Evolutionary conservation across 164 flowering plant genomes (phyloP).

Genomic region (Berberis vulgaris): DNA sequence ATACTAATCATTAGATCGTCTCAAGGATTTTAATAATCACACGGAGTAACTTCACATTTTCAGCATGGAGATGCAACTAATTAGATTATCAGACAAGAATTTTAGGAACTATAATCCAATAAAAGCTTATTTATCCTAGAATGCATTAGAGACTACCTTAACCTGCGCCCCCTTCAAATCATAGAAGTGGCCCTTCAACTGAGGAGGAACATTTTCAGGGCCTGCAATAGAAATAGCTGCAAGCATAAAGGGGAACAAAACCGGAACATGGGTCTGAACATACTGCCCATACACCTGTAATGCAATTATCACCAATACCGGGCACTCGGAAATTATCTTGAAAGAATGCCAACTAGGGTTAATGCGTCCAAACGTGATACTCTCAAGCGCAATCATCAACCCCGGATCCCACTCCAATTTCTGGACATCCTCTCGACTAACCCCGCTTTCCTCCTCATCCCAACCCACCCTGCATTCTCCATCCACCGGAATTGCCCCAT

Average conservation of each 20-base stretch:
- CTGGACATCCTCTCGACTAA: neutral
- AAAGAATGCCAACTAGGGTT: constrained; percentile 89
- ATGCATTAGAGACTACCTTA: constrained; percentile 41
- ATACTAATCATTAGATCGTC: too few species aligned
- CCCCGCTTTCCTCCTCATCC: neutral
- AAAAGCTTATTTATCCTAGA: neutral
- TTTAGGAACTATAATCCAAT: too few species aligned
- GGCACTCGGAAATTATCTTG: constrained; percentile 91
- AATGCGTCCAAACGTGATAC: constrained; percentile 41
- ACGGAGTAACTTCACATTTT: too few species aligned
- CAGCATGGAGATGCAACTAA: too few species aligned
- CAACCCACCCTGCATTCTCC: constrained; percentile 11
- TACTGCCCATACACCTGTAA: constrained; percentile 81
- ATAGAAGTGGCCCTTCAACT: constrained; percentile 64
- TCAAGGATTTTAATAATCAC: too few species aligned
- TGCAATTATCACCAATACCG: constrained; percentile 91
- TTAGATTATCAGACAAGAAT: too few species aligned
- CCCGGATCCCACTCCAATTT: neutral
- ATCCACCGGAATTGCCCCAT: neutral
- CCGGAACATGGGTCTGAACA: constrained; percentile 90
- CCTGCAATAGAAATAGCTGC: constrained; percentile 92
- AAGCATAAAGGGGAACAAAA: constrained; percentile 86
- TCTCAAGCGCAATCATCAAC: constrained; percentile 53
- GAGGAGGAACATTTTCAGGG: constrained; percentile 79
- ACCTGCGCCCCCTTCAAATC: constrained; percentile 99